Conservation (phyloP, 768 basidiomycete species). For the Russula griseocarnosa region DNA sequence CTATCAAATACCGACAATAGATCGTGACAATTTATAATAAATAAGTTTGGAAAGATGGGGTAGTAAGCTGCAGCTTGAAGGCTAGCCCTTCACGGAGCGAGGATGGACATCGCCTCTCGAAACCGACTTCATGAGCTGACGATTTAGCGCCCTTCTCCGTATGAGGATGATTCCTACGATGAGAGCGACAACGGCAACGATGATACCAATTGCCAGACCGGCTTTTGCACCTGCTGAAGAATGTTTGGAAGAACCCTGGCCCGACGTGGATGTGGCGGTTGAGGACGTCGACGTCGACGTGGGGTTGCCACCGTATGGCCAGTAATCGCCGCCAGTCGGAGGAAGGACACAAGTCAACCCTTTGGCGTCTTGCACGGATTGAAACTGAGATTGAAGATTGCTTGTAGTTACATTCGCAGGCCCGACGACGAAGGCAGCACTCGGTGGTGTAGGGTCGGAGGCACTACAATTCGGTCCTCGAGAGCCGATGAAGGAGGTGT, state of each 20-base stretch:
- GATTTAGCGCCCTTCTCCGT: conserved; percentile 43
- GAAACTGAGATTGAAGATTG: conserved; percentile 52
- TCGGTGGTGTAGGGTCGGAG: conserved; percentile 46
- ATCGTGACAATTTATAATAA: neutral
- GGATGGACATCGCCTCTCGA: neutral
- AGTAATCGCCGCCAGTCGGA: conserved; percentile 62
- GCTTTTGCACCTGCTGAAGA: conserved; percentile 39
- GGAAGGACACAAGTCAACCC: conserved; percentile 64
- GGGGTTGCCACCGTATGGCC: conserved; percentile 62
- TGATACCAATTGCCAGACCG: conserved; percentile 51
- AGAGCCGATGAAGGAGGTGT: conserved; percentile 71
- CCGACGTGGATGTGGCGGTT: conserved; percentile 23
- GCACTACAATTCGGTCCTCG: conserved; percentile 61
- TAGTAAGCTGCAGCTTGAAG: neutral
- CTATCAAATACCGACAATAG: neutral
- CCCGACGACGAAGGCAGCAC: conserved; percentile 59
- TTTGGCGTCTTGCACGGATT: conserved; percentile 49
- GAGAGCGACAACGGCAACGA: conserved; percentile 44
- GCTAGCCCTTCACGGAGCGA: conserved; percentile 5
- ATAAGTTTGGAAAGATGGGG: neutral
- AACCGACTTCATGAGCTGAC: neutral
- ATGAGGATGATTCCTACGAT: conserved; percentile 45
- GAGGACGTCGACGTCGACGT: conserved; percentile 24
- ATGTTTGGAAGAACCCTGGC: conserved; percentile 7
- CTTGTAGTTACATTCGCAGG: conserved; percentile 39